Evolutionary conservation across 1,139 yeast species (phyloP).

Genomic region (Kodamaea ohmeri): DNA sequence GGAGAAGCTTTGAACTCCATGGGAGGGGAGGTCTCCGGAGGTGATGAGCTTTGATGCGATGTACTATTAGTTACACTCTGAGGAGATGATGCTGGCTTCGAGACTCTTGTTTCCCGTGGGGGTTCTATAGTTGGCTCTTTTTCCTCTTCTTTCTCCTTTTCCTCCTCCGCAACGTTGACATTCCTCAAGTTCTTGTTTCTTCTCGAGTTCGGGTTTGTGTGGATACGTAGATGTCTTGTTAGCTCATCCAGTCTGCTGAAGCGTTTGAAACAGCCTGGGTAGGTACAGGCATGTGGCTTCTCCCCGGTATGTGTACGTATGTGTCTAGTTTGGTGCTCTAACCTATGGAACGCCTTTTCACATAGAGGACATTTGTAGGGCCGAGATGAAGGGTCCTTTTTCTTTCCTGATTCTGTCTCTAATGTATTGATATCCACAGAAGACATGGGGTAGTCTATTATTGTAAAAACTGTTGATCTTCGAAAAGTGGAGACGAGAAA

Average conservation of each 20-base stretch:
- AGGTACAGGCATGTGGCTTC: conserved; percentile 72
- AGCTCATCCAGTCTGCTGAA: conserved; percentile 69
- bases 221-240: conserved; percentile 65
- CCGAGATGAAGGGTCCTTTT: conserved; percentile 25
- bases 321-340: conserved; percentile 71
- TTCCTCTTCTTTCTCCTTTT: conserved; percentile 6
- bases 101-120: neutral
- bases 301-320: conserved; percentile 71
- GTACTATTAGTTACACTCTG: conserved; percentile 6
- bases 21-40: conserved; percentile 10
- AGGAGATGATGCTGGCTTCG: neutral
- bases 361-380: conserved; percentile 64
- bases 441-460: conserved; percentile 4
- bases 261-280: conserved; percentile 62
- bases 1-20: conserved; percentile 12
- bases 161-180: conserved; percentile 10
- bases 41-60: conserved; percentile 11
- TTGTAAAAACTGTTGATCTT: conserved; percentile 5
- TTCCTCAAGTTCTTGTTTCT: conserved; percentile 44
- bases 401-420: conserved; percentile 9
- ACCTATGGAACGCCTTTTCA: conserved; percentile 58
- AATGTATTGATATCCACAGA: conserved; percentile 3
- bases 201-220: conserved; percentile 61
- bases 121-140: conserved; percentile 4
- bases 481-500: conserved; percentile 7